A percentile compares a stretch with the other conserved stretches of the same genome.
These are phyloP conservation scores for Thielaviopsis ethacetica DNA, from an alignment of 2,329 filamentous ascomycete genomes.

Conservation along the genomic window DNA sequence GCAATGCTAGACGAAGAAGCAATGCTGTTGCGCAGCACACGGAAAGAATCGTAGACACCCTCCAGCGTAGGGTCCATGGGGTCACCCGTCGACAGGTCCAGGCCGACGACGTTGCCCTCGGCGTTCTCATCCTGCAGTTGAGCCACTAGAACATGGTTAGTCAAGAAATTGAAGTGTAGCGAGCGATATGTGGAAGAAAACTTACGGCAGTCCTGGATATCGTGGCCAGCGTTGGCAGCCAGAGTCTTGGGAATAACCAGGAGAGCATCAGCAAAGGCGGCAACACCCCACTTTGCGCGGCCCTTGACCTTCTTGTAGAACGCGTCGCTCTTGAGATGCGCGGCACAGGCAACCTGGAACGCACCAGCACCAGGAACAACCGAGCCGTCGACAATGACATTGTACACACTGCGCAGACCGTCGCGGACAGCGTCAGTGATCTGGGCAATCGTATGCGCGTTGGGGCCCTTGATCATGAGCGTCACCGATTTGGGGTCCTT, in stretches of 20 bases:
- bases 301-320: constrained; percentile 89
- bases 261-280: constrained; percentile 86
- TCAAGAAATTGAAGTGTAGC: constrained; percentile 14
- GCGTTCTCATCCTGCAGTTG: constrained; percentile 69
- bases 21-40: constrained; percentile 83
- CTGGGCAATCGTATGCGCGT: constrained; percentile 89
- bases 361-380: constrained; percentile 90
- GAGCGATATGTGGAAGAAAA: constrained; percentile 19
- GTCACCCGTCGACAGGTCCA: constrained; percentile 74
- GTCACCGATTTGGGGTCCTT: constrained; percentile 98
- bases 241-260: constrained; percentile 95
- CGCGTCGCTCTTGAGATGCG: constrained; percentile 70
- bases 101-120: constrained; percentile 71
- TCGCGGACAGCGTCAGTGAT: constrained; percentile 94
- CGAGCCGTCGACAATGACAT: constrained; percentile 96
- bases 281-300: constrained; percentile 92
- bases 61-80: constrained; percentile 90
- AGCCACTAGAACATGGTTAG: constrained; percentile 42
- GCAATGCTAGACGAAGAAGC: constrained; percentile 91
- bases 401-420: constrained; percentile 90
- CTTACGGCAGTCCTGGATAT: constrained; percentile 88
- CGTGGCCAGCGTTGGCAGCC: constrained; percentile 87
- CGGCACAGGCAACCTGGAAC: constrained; percentile 86
- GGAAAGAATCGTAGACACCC: constrained; percentile 91
- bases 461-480: constrained; percentile 93